Conservation (phyloP, 305 asterid genomes). For the Coffea humblotiana region DNA sequence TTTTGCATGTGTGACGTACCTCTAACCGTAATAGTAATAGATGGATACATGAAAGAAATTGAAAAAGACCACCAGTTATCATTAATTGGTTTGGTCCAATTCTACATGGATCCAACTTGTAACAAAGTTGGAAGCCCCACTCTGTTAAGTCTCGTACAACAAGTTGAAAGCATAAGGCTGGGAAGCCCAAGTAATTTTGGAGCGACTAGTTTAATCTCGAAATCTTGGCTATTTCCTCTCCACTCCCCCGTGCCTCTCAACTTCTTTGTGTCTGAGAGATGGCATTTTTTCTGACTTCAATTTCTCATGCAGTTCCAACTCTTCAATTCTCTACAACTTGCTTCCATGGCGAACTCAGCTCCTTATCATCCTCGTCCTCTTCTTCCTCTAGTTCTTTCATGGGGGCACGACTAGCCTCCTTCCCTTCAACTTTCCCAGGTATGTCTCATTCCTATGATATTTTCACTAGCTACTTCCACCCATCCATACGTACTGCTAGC, state of each 20-base stretch:
- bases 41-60: no score
- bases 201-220: background rate
- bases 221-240: background rate
- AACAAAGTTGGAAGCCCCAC: no score
- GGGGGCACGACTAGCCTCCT: slow-evolving; percentile 9
- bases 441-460: background rate
- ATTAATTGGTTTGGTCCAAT: no score
- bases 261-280: slow-evolving; percentile 10
- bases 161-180: no score
- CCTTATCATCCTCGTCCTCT: background rate
- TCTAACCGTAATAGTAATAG: no score
- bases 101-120: no score
- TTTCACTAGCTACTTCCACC: background rate
- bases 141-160: no score
- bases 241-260: background rate
- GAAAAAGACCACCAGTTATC: no score
- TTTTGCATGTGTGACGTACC: no score
- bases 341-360: slow-evolving; percentile 25
- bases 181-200: no score
- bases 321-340: slow-evolving; percentile 6
- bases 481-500: background rate
- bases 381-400: slow-evolving; percentile 2
- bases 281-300: slow-evolving; percentile 18
- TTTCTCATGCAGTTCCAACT: slow-evolving; percentile 17
- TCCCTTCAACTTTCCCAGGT: slow-evolving; percentile 20